phyloP scores from a whole-genome alignment of 2,329 filamentous ascomycete genomes.

The Talaromyces amestolkiae region DNA sequence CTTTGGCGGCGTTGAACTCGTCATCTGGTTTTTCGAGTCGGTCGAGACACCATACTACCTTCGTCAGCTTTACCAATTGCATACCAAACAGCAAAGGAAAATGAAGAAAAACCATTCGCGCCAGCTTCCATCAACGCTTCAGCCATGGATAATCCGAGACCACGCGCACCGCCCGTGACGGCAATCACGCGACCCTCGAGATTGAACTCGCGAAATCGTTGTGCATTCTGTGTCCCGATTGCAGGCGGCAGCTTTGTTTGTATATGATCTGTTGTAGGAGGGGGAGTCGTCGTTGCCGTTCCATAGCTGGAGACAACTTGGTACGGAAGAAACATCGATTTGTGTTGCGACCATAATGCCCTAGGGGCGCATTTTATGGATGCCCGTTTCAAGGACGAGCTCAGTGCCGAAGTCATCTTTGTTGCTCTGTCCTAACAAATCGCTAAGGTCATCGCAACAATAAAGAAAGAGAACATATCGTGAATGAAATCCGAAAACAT shows the following conservation, averaged over 20 bases:
- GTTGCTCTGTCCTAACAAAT: neutral
- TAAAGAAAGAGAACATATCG: neutral
- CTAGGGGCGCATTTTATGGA: neutral
- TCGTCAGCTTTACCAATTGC: neutral
- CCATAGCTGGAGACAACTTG: neutral
- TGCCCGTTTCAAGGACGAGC: neutral
- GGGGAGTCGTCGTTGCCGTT: neutral
- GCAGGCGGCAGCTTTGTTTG: slow-evolving; percentile 31
- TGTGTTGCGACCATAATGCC: neutral
- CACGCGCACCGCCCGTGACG: slow-evolving; percentile 45
- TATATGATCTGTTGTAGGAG: slow-evolving; percentile 29
- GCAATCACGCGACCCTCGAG: slow-evolving; percentile 42
- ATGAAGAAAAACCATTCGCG: slow-evolving; percentile 40
- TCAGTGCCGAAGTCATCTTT: neutral
- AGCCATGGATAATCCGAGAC: slow-evolving; percentile 47
- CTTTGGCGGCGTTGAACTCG: slow-evolving; percentile 43
- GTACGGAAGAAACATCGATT: neutral
- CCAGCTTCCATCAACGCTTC: slow-evolving; percentile 50
- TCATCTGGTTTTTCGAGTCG: slow-evolving; percentile 42
- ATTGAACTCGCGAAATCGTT: slow-evolving; percentile 45
- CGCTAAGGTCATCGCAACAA: neutral
- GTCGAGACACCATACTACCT: slow-evolving; percentile 50
- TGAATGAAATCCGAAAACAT: neutral
- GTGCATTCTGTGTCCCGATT: slow-evolving; percentile 25
- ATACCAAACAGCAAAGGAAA: neutral